These are phyloP conservation scores for Stemphylium lycopersici DNA, from an alignment of 2,329 filamentous ascomycete genomes.

Conservation along the genomic window DNA sequence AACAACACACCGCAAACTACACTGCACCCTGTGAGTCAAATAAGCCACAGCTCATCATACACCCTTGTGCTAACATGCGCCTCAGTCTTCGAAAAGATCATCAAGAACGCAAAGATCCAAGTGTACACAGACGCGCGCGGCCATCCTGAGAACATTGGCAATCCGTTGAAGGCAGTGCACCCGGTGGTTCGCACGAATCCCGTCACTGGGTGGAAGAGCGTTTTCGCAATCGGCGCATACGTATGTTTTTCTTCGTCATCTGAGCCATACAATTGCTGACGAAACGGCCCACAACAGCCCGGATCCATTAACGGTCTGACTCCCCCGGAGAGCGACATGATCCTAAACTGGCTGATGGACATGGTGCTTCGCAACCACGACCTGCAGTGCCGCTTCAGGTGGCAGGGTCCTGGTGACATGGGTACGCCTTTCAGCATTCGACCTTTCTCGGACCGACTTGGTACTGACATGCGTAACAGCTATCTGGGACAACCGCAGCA, in stretches of 20 bases:
- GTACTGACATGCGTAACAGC: conserved; percentile 34
- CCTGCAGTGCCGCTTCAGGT: conserved; percentile 50
- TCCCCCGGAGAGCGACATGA: conserved; percentile 8
- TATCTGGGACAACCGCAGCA: conserved; percentile 68
- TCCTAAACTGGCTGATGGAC: conserved; percentile 7
- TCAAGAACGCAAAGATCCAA: conserved; percentile 5
- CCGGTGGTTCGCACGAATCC: conserved; percentile 64
- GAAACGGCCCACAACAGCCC: background rate
- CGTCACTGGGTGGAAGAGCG: conserved; percentile 62
- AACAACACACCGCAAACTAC: conserved; percentile 6
- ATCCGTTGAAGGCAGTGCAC: conserved; percentile 54
- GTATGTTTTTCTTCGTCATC: background rate
- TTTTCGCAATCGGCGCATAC: conserved; percentile 50
- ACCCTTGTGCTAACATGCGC: background rate
- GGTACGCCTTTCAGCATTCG: background rate
- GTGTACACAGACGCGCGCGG: conserved; percentile 48
- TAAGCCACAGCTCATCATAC: background rate
- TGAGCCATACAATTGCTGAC: conserved; percentile 34
- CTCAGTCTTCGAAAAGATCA: conserved; percentile 8
- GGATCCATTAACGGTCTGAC: conserved; percentile 9
- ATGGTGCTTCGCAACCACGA: conserved; percentile 48
- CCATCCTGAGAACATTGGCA: conserved; percentile 57
- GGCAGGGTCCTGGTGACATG: conserved; percentile 28
- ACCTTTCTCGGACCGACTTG: background rate
- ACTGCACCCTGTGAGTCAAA: conserved; percentile 7